Base-by-base conservation (phyloP, 306 rosid species). In the Elaeagnus macrophylla region DNA sequence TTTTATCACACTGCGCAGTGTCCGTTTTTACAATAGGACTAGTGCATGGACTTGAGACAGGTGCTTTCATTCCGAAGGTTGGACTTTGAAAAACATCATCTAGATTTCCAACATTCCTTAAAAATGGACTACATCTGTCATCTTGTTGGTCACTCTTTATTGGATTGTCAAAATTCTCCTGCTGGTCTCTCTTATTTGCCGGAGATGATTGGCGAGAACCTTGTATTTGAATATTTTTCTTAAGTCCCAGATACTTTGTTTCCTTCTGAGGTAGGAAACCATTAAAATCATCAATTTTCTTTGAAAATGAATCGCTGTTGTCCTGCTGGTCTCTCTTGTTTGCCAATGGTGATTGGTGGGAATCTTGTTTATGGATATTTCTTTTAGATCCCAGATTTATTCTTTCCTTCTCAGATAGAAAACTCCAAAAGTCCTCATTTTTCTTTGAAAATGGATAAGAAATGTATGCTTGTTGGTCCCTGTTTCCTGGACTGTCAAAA, bases 51-150 rank as follows among this genome's bases (percentile, higher is more conserved):
- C 65, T 71, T 56, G 76, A 78, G 48, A 46, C 48, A 39, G 85
- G 78, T 38, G 82, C 71, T 56, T 73, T 67, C 32, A 77, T 37
- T 75, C 80, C 77, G 55, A 82, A 77, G 18, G 84, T 73, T 52
- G 87, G 87, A 75, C 94, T 84, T 59, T 14, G 78, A 54, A 78
- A 55, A 57, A 61, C 65, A 78, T 72, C 79, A 64, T 66, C 76
- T 38, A 55, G 75, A 64, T 69, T 69, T 32, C 76, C 52, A 66
- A 39, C 75, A 65, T 72, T 67, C 50, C 65, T 50, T 46, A 51
- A 57, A 25, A 72, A 62, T 32, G 78, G 63, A 75, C 18, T 66
- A 53, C 49, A 67, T 65, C 46, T 54, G 56, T 57, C 38, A 9
- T 59, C 64, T 43, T 42, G 51, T 32, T 12, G 51, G 32, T 25